phyloP scores from a whole-genome alignment of 2,329 filamentous ascomycete genomes.

The Phialocephala subalpina region DNA sequence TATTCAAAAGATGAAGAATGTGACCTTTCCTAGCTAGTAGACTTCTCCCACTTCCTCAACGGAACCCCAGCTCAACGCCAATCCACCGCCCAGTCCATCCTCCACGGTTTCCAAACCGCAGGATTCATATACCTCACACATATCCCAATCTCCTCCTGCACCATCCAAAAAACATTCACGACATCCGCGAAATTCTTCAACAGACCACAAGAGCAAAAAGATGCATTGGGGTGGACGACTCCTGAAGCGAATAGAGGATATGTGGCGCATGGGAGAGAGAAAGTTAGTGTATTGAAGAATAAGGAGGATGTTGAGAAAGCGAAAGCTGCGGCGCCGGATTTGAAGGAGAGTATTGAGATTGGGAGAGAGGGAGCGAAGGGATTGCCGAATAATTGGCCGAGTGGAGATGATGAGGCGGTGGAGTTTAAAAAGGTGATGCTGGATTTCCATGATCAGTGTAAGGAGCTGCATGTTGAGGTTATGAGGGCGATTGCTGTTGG shows the following conservation, averaged over 20 bases:
- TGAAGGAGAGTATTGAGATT: slow-evolving; percentile 73
- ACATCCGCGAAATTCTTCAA: slow-evolving; percentile 76
- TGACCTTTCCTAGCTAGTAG: slow-evolving; percentile 66
- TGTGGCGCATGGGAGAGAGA: slow-evolving; percentile 53
- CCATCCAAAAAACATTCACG: slow-evolving; percentile 68
- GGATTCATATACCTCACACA: slow-evolving; percentile 92
- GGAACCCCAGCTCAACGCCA: slow-evolving; percentile 67
- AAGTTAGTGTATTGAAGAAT: slow-evolving; percentile 33
- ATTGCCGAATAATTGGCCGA: slow-evolving; percentile 80
- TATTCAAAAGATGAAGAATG: slow-evolving; percentile 2
- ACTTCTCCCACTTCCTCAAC: slow-evolving; percentile 77
- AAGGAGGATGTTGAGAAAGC: slow-evolving; percentile 52
- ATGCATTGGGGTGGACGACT: slow-evolving; percentile 73
- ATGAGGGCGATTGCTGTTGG: slow-evolving; percentile 89
- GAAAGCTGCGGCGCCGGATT: slow-evolving; percentile 64
- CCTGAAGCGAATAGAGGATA: slow-evolving; percentile 79
- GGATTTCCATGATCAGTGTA: slow-evolving; percentile 77
- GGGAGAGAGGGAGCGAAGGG: slow-evolving; percentile 65
- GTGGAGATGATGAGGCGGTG: slow-evolving; percentile 55
- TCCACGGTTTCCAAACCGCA: slow-evolving; percentile 82
- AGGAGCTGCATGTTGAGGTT: slow-evolving; percentile 75
- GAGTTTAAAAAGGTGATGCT: slow-evolving; percentile 79
- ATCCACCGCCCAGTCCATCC: slow-evolving; percentile 74
- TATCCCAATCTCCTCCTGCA: slow-evolving; percentile 71
- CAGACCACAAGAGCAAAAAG: slow-evolving; percentile 65